Conservation (phyloP, 2,329 filamentous ascomycete genomes). For the Endocalyx cinctus region DNA sequence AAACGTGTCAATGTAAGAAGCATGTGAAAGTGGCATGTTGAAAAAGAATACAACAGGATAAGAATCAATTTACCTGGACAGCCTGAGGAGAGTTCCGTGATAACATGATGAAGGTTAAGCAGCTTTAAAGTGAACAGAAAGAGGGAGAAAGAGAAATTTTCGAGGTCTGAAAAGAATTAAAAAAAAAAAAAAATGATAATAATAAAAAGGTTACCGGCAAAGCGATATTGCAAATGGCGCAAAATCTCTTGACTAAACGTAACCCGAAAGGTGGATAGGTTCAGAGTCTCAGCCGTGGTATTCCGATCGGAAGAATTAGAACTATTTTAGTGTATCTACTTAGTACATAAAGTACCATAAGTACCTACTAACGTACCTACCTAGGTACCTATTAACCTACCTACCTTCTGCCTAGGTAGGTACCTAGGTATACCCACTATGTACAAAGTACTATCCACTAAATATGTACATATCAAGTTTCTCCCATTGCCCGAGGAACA, state of each 20-base stretch:
- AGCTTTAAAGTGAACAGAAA: constrained; percentile 7
- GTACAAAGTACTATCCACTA: no score
- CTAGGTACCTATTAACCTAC: no score
- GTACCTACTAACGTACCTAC: no score
- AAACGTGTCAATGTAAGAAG: constrained; percentile 6
- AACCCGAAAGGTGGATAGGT: constrained; percentile 15
- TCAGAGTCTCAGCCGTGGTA: constrained; percentile 17
- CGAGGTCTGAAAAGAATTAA: constrained; percentile 14
- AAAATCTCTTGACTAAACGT: constrained; percentile 26
- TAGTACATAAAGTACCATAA: no score
- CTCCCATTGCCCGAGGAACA: no score
- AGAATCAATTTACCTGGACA: constrained; percentile 60
- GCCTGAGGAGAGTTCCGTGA: constrained; percentile 53
- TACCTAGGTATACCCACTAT: no score
- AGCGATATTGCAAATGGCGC: constrained; percentile 27
- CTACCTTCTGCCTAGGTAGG: no score
- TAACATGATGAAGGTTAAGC: constrained; percentile 39
- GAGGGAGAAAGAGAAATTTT: constrained; percentile 13
- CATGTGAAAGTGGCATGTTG: constrained; percentile 14
- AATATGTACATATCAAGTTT: no score
- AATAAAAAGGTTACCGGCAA: constrained; percentile 8
- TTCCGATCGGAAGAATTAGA: constrained; percentile 25
- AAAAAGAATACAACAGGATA: constrained; percentile 24
- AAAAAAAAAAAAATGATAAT: no score
- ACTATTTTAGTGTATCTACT: no score